These are phyloP conservation scores for Agmasoma carcini DNA, from an alignment of 371 early-diverging fungal genomes.

Conservation along the genomic window DNA sequence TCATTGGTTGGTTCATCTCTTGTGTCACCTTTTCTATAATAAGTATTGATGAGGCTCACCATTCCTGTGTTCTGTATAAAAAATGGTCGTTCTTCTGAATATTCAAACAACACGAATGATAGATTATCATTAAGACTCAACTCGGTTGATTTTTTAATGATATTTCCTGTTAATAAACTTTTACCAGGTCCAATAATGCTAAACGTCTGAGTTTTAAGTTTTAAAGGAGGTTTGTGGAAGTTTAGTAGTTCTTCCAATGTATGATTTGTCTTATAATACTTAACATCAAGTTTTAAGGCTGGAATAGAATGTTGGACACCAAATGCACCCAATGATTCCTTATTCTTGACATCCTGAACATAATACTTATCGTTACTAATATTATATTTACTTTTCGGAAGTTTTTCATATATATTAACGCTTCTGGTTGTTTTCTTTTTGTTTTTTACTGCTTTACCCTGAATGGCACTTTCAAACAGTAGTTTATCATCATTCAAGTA, in stretches of 20 bases:
- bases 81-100: slow-evolving; percentile 90
- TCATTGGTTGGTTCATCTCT: slow-evolving; percentile 41
- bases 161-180: slow-evolving; percentile 56
- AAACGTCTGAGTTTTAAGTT: slow-evolving; percentile 52
- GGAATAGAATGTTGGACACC: slow-evolving; percentile 74
- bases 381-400: slow-evolving; percentile 65
- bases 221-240: slow-evolving; percentile 74
- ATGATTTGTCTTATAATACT: slow-evolving; percentile 70
- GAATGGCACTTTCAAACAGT: slow-evolving; percentile 52
- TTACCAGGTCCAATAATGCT: neutral
- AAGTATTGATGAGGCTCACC: slow-evolving; percentile 82
- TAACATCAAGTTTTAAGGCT: slow-evolving; percentile 68
- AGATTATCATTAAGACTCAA: slow-evolving; percentile 70
- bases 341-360: slow-evolving; percentile 58
- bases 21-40: slow-evolving; percentile 66
- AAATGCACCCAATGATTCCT: slow-evolving; percentile 65
- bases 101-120: slow-evolving; percentile 74
- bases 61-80: slow-evolving; percentile 82
- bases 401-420: slow-evolving; percentile 26
- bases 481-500: slow-evolving; percentile 53
- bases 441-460: slow-evolving; percentile 34
- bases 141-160: slow-evolving; percentile 67
- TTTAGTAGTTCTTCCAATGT: slow-evolving; percentile 70
- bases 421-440: slow-evolving; percentile 43
- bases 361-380: slow-evolving; percentile 83